Conservation (phyloP, 1,284 basidiomycete species). For the Fomitiporia mediterranea region DNA sequence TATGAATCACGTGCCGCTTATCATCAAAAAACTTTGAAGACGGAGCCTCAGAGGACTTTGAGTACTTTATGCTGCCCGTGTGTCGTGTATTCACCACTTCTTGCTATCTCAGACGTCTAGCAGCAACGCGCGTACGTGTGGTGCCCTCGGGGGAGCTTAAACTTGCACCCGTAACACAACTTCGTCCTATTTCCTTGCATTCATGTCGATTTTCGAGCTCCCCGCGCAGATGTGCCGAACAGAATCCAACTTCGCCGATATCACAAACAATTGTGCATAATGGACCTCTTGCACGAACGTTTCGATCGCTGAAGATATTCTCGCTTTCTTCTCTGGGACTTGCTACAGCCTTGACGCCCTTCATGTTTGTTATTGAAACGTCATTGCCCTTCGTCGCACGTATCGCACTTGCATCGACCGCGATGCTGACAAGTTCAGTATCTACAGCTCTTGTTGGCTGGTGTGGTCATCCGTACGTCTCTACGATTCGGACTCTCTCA, state of each 20-base stretch:
- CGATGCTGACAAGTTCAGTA: slow-evolving; percentile 59
- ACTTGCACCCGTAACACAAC: too few relatives aligned
- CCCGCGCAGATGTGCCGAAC: neutral
- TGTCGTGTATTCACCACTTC: neutral
- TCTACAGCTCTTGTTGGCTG: slow-evolving; percentile 75
- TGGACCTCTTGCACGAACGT: slow-evolving; percentile 70
- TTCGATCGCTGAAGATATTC: slow-evolving; percentile 76
- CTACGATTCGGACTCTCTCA: slow-evolving; percentile 34
- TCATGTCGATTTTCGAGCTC: neutral
- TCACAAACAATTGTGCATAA: slow-evolving; percentile 32
- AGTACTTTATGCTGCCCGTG: neutral
- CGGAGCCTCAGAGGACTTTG: too few relatives aligned
- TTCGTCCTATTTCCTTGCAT: too few relatives aligned
- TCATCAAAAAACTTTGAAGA: too few relatives aligned
- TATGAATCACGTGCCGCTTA: too few relatives aligned
- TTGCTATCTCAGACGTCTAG: neutral
- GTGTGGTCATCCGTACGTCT: slow-evolving; percentile 55
- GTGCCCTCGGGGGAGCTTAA: too few relatives aligned
- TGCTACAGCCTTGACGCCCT: slow-evolving; percentile 66
- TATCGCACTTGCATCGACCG: slow-evolving; percentile 63
- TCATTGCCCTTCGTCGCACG: slow-evolving; percentile 67
- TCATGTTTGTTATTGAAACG: slow-evolving; percentile 79
- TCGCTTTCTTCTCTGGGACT: slow-evolving; percentile 75
- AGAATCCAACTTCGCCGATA: neutral
- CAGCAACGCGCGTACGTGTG: neutral